phyloP scores from a whole-genome alignment of 352 stramenopile species.

The Globisporangium carolinianum region DNA sequence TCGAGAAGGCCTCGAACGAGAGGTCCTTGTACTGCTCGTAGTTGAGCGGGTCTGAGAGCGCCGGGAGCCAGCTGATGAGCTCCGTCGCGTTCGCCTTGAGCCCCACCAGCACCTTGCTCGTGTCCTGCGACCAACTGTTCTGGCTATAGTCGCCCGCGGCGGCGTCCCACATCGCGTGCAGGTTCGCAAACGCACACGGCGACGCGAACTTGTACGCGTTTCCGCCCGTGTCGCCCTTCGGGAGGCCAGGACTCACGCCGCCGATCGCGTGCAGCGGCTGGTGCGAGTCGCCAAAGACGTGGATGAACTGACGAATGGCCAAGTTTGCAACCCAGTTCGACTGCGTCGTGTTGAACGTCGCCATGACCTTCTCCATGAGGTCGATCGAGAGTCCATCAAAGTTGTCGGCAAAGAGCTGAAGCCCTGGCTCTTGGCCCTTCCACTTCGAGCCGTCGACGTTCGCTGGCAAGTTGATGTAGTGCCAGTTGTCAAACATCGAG shows the following conservation, averaged over 20 bases:
- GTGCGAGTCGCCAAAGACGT: slow-evolving; percentile 60
- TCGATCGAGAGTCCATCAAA: slow-evolving; percentile 38
- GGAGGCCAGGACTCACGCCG: slow-evolving; percentile 35
- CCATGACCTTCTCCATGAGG: slow-evolving; percentile 38
- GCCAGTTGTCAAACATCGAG: slow-evolving; percentile 49
- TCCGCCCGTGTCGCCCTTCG: slow-evolving; percentile 42
- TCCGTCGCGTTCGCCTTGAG: slow-evolving; percentile 35
- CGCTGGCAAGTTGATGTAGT: slow-evolving; percentile 62
- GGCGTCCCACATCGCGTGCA: slow-evolving; percentile 60
- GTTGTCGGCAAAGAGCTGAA: slow-evolving; percentile 44
- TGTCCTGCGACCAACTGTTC: slow-evolving; percentile 45
- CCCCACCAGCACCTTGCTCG: background rate
- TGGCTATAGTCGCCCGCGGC: slow-evolving; percentile 39
- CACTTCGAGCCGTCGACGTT: slow-evolving; percentile 40
- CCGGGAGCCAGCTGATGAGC: slow-evolving; percentile 29
- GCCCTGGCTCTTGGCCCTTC: slow-evolving; percentile 26
- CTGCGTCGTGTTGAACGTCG: slow-evolving; percentile 51
- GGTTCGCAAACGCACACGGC: slow-evolving; percentile 48
- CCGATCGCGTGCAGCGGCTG: slow-evolving; percentile 52
- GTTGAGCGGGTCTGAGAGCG: slow-evolving; percentile 27
- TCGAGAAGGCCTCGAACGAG: slow-evolving; percentile 28
- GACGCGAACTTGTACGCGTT: slow-evolving; percentile 50
- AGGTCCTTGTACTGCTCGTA: slow-evolving; percentile 31
- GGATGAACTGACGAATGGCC: slow-evolving; percentile 58
- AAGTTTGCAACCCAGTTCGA: slow-evolving; percentile 60